Percentiles rank a stretch among this genome's conserved stretches.
Conservation (phyloP, 352 stramenopile genomes). For the Globisporangium canariense region DNA sequence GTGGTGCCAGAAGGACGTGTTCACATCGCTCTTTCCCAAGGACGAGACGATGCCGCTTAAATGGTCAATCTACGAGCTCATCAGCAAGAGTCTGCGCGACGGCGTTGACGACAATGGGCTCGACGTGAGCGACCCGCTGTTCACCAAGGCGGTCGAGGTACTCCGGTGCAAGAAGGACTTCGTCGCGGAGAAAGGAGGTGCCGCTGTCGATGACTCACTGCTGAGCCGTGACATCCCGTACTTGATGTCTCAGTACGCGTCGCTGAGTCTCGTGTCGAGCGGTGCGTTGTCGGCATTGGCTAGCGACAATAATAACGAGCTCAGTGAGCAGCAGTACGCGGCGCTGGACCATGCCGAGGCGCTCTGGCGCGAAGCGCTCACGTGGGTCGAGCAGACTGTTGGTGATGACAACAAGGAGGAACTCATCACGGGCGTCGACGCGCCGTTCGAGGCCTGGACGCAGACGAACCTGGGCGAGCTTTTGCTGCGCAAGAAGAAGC, state of each 20-base stretch:
- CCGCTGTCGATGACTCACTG: constrained; percentile 35
- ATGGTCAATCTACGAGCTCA: constrained; percentile 69
- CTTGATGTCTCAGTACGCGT: constrained; percentile 65
- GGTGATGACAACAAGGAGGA: constrained; percentile 43
- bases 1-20: constrained; percentile 61
- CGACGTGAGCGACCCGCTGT: constrained; percentile 54
- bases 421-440: constrained; percentile 46
- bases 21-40: constrained; percentile 46
- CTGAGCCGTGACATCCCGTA: constrained; percentile 68
- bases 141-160: constrained; percentile 51
- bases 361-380: constrained; percentile 66
- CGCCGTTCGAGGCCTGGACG: constrained; percentile 62
- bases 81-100: constrained; percentile 44
- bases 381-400: constrained; percentile 51
- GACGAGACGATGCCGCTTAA: constrained; percentile 65
- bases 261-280: constrained; percentile 48
- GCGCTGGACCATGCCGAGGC: constrained; percentile 61
- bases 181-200: constrained; percentile 28
- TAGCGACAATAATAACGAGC: constrained; percentile 20
- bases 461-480: constrained; percentile 71
- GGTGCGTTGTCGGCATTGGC: constrained; percentile 28
- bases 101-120: constrained; percentile 31
- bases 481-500: constrained; percentile 52
- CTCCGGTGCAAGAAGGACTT: constrained; percentile 62
- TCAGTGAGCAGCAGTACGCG: constrained; percentile 37